These are phyloP conservation scores for Blastobotrys attinorum DNA, from an alignment of 805 yeast genomes.

Conservation along the genomic window DNA sequence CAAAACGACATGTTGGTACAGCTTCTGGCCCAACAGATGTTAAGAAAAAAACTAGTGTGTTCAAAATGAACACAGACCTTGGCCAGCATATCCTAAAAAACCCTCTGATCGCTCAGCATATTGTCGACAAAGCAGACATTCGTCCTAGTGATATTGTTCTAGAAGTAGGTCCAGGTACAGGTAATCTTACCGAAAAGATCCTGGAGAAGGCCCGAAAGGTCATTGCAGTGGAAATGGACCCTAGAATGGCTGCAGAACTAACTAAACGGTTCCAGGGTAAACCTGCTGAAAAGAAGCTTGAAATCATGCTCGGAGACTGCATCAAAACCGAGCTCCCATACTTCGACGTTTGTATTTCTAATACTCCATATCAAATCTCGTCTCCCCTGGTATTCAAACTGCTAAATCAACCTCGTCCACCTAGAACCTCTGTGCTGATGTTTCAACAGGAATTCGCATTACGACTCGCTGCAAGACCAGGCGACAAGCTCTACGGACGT, in stretches of 20 bases:
- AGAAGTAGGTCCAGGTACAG: constrained; percentile 99
- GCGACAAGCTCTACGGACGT: constrained; percentile 89
- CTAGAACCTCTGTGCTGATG: constrained; percentile 91
- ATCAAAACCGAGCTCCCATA: constrained; percentile 93
- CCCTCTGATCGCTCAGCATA: constrained; percentile 95
- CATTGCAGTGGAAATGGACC: constrained; percentile 97
- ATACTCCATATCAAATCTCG: constrained; percentile 96
- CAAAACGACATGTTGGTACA: constrained; percentile 17
- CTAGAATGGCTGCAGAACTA: constrained; percentile 98
- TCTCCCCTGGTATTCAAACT: constrained; percentile 93
- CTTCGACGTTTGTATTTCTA: constrained; percentile 92
- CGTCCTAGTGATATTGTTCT: constrained; percentile 87
- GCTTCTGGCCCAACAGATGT: constrained; percentile 6
- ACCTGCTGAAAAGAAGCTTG: constrained; percentile 86
- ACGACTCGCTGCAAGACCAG: constrained; percentile 89
- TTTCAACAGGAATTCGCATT: constrained; percentile 96
- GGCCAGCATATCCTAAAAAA: constrained; percentile 97
- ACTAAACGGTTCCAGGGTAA: constrained; percentile 97
- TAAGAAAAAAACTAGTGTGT: constrained; percentile 41
- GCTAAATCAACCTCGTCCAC: constrained; percentile 86
- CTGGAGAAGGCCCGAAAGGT: constrained; percentile 88
- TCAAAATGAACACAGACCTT: constrained; percentile 92
- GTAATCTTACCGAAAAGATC: constrained; percentile 89
- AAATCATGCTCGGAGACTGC: constrained; percentile 88
- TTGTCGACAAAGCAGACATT: constrained; percentile 91